These are phyloP conservation scores for Perilla frutescens DNA, from an alignment of 257 asterid species.

Conservation along the genomic window DNA sequence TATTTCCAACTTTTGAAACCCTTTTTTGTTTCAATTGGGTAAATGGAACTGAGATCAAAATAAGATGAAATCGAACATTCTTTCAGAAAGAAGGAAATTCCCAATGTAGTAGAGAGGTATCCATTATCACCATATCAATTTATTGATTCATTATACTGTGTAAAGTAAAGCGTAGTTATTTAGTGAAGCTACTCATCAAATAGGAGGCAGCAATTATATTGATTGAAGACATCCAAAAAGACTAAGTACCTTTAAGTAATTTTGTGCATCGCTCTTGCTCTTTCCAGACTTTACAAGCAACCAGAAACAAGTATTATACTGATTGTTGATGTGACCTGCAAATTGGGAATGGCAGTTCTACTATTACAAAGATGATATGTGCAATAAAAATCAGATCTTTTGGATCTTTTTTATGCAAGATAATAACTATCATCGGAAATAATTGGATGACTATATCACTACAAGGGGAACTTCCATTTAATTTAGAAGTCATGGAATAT, in stretches of 20 bases:
- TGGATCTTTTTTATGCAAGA: background rate
- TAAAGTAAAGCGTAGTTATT: background rate
- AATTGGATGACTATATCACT: background rate
- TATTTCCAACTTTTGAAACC: too few relatives aligned
- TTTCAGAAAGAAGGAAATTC: too few relatives aligned
- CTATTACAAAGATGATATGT: constrained; percentile 16
- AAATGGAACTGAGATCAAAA: too few relatives aligned
- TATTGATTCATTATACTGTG: background rate
- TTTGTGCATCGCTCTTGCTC: constrained; percentile 80
- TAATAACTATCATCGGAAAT: background rate
- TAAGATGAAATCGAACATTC: too few relatives aligned
- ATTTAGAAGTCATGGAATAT: background rate
- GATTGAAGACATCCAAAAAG: constrained; percentile 5
- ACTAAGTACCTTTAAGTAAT: constrained; percentile 58
- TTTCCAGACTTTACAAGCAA: constrained; percentile 88
- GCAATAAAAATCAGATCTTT: too few relatives aligned
- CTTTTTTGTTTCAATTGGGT: too few relatives aligned
- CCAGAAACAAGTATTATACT: constrained; percentile 95
- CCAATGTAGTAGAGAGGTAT: too few relatives aligned
- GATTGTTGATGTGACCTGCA: constrained; percentile 93
- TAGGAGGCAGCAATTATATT: background rate
- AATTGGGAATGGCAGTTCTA: constrained; percentile 16
- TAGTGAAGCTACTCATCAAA: background rate
- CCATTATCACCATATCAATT: too few relatives aligned
- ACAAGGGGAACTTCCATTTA: constrained; percentile 3